phyloP scores from a whole-genome alignment of 345 rosid species.

The Punica granatum region DNA sequence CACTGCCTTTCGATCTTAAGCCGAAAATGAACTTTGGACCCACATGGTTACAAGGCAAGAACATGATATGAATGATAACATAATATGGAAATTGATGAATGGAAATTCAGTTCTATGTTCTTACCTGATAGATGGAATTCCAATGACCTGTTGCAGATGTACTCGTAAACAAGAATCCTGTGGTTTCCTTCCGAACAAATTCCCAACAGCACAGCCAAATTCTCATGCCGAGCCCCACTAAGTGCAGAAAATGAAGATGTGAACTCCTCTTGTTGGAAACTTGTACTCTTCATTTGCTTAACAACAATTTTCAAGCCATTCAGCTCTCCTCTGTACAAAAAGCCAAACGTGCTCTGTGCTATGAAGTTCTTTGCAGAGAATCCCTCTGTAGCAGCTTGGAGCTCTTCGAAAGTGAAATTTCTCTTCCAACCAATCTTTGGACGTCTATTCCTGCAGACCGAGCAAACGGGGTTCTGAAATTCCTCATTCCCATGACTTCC shows the following conservation, averaged over 20 bases:
- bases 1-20: too few species aligned
- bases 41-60: too few species aligned
- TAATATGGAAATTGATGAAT: neutral
- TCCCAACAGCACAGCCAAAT: conserved; percentile 51
- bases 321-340: conserved; percentile 40
- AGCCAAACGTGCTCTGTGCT: conserved; percentile 57
- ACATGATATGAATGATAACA: neutral
- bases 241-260: conserved; percentile 50
- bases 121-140: conserved; percentile 61
- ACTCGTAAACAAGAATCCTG: conserved; percentile 57
- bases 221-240: conserved; percentile 47
- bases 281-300: conserved; percentile 41
- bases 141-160: conserved; percentile 49
- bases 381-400: conserved; percentile 47
- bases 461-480: conserved; percentile 38
- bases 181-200: conserved; percentile 49
- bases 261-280: conserved; percentile 60
- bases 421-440: conserved; percentile 45
- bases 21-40: too few species aligned
- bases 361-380: conserved; percentile 36
- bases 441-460: conserved; percentile 40
- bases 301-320: conserved; percentile 44
- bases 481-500: conserved; percentile 1
- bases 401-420: conserved; percentile 49
- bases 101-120: neutral